Evolutionary conservation across 352 stramenopile genomes (phyloP).

Genomic region (Phytophthora meadii): DNA sequence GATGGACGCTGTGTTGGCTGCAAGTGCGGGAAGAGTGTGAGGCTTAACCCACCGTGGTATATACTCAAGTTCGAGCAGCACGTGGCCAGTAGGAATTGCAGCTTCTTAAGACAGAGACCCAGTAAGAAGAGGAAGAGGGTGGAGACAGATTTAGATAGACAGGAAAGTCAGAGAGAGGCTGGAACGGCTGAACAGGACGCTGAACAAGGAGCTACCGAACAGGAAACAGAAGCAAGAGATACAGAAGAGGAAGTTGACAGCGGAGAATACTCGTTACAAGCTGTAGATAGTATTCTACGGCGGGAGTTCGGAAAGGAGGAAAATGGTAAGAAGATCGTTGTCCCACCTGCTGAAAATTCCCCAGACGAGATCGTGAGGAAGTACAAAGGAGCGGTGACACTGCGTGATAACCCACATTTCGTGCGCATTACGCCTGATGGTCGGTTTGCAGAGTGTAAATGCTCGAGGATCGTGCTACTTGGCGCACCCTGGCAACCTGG

Average conservation of each 20-base stretch:
- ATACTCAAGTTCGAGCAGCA: conserved; percentile 90
- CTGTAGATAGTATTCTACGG: conserved; percentile 39
- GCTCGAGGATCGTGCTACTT: conserved; percentile 66
- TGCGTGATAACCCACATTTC: conserved; percentile 59
- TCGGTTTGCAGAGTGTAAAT: conserved; percentile 73
- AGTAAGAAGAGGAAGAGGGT: conserved; percentile 27
- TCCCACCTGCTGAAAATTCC: conserved; percentile 5
- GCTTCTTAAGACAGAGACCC: conserved; percentile 56
- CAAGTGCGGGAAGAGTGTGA: conserved; percentile 75
- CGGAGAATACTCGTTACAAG: conserved; percentile 38
- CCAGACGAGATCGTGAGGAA: conserved; percentile 25
- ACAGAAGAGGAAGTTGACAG: too few relatives aligned
- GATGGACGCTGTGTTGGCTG: conserved; percentile 70
- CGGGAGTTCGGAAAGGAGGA: conserved; percentile 34
- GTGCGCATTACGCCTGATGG: conserved; percentile 70
- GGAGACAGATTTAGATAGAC: neutral
- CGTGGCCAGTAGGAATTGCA: conserved; percentile 82
- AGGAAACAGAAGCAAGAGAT: neutral
- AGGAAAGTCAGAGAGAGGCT: neutral
- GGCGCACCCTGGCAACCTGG: conserved; percentile 55
- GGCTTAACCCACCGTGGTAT: conserved; percentile 85
- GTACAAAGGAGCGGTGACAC: conserved; percentile 38
- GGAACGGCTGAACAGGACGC: neutral
- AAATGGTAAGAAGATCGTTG: conserved; percentile 26
- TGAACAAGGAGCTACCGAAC: neutral